A percentile compares a stretch with the other conserved stretches of the same genome.
These are phyloP conservation scores for Rhododendron ferrugineum DNA, from an alignment of 148 eudicot species.

Conservation along the genomic window DNA sequence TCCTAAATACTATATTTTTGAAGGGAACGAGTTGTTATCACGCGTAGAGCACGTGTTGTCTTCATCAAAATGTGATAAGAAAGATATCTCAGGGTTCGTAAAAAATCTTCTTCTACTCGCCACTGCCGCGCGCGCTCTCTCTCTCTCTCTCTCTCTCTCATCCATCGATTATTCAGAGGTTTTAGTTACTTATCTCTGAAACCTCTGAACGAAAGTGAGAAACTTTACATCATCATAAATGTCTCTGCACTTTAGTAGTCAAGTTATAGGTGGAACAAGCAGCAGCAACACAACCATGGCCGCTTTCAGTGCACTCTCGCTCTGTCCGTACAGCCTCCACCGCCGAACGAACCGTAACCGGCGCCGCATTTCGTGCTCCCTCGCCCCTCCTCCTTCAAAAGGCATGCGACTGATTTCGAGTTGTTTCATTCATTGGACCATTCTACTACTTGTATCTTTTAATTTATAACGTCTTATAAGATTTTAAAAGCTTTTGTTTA, in stretches of 20 bases:
- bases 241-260: neutral
- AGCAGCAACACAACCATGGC: constrained; percentile 37
- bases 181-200: neutral
- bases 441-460: neutral
- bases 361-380: constrained; percentile 45
- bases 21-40: neutral
- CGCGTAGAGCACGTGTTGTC: neutral
- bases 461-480: neutral
- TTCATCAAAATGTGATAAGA: constrained; percentile 41
- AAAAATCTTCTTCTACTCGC: constrained; percentile 8
- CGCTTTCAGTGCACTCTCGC: constrained; percentile 47
- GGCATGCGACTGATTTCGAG: constrained; percentile 25
- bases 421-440: neutral
- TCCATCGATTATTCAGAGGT: neutral
- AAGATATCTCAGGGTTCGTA: constrained; percentile 13
- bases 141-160: neutral
- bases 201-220: neutral
- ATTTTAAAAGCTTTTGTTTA: no score
- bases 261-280: neutral
- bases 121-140: neutral
- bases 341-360: constrained; percentile 35
- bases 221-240: neutral
- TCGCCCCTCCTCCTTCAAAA: constrained; percentile 24
- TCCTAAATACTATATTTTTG: neutral
- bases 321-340: constrained; percentile 42